Percentiles rank a stretch among this genome's conserved stretches.
Conservation (phyloP, 2,329 filamentous ascomycete species). For the Botrytis sinoallii region DNA sequence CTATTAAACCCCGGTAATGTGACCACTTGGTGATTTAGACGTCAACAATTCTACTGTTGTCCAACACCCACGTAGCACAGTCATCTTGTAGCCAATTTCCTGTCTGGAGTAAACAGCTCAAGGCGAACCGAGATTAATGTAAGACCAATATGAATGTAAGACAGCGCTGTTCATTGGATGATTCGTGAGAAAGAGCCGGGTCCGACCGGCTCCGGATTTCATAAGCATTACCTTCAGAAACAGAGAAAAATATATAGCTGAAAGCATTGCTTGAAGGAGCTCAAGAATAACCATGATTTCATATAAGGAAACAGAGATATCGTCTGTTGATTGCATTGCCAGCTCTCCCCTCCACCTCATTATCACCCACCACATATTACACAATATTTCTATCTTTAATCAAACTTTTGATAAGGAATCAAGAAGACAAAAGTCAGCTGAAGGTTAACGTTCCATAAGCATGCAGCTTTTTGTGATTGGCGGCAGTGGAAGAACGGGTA, state of each 20-base stretch:
- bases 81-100: background rate
- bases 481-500: slow-evolving; percentile 47
- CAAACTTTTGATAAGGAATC: background rate
- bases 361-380: background rate
- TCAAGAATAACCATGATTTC: background rate
- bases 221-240: background rate
- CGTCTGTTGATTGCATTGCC: background rate
- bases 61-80: background rate
- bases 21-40: background rate
- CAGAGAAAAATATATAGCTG: background rate
- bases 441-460: slow-evolving; percentile 1
- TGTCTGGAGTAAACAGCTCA: background rate
- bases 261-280: background rate
- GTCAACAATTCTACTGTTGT: background rate
- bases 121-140: background rate
- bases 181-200: background rate
- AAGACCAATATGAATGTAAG: background rate
- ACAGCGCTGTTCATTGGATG: background rate
- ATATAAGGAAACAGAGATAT: slow-evolving; percentile 3
- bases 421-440: background rate
- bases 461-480: slow-evolving; percentile 43
- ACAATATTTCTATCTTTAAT: background rate
- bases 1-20: background rate
- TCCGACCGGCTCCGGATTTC: slow-evolving; percentile 3
- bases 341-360: background rate